Conservation (phyloP, 2,329 filamentous ascomycete genomes). For the Cordyceps tenuipes region DNA sequence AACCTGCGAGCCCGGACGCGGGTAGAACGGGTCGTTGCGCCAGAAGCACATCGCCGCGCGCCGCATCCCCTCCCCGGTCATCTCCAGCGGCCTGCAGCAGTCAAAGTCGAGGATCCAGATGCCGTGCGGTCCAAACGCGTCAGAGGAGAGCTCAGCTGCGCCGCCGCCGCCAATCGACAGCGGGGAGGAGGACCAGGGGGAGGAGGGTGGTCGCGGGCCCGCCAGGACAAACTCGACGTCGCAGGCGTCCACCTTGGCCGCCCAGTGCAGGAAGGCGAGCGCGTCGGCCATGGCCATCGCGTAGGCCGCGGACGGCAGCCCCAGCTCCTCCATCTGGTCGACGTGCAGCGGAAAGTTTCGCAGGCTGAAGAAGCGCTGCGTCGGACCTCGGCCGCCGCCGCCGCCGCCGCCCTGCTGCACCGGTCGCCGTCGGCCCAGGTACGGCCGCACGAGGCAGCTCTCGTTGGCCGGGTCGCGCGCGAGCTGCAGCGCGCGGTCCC, state of each 20-base stretch:
- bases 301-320: slow-evolving; percentile 27
- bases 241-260: slow-evolving; percentile 37
- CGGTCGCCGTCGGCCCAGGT: slow-evolving; percentile 32
- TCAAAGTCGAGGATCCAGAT: slow-evolving; percentile 44
- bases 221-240: slow-evolving; percentile 49
- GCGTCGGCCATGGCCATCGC: slow-evolving; percentile 38
- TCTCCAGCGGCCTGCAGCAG: slow-evolving; percentile 24
- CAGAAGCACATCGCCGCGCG: slow-evolving; percentile 34
- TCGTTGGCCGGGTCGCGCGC: slow-evolving; percentile 24
- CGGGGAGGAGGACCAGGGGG: too few relatives aligned
- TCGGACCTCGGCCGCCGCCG: neutral
- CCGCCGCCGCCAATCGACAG: too few relatives aligned
- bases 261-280: slow-evolving; percentile 44
- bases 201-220: slow-evolving; percentile 8
- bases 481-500: neutral
- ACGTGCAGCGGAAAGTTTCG: slow-evolving; percentile 41
- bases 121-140: slow-evolving; percentile 23
- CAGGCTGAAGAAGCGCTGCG: slow-evolving; percentile 27
- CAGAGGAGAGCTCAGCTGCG: neutral
- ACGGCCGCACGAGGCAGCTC: slow-evolving; percentile 42
- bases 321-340: slow-evolving; percentile 39
- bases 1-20: slow-evolving; percentile 24
- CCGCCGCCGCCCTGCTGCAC: slow-evolving; percentile 3
- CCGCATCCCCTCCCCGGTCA: slow-evolving; percentile 31
- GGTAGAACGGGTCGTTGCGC: slow-evolving; percentile 45